A percentile compares a stretch with the other conserved stretches of the same genome.
phyloP scores from a whole-genome alignment of 176 grass and related monocot genomes.

The Pontederia paniculata region DNA sequence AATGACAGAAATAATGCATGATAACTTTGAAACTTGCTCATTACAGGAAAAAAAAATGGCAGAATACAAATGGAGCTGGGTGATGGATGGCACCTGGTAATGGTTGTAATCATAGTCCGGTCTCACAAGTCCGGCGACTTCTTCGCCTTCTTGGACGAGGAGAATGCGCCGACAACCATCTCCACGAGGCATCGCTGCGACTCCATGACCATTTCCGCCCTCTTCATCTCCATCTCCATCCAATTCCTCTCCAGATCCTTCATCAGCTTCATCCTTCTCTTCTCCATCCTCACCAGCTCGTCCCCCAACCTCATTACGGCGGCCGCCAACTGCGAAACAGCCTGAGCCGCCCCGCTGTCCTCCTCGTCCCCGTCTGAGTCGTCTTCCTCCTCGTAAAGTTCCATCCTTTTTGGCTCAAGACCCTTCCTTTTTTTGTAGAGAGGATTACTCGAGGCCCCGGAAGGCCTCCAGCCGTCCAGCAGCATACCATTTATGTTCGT shows the following conservation, averaged over 20 bases:
- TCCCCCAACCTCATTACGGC: conserved; percentile 57
- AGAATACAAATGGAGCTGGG: no score
- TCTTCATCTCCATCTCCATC: conserved; percentile 64
- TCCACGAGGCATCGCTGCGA: conserved; percentile 45
- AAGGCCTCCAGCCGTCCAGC: conserved; percentile 29
- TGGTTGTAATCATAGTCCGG: no score
- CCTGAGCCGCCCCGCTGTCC: background rate
- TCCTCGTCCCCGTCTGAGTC: background rate
- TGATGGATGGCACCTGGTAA: no score
- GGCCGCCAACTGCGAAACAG: conserved; percentile 21
- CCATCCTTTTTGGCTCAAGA: conserved; percentile 14
- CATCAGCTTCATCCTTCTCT: conserved; percentile 59
- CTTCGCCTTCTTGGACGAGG: conserved; percentile 57
- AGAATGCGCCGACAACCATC: conserved; percentile 21
- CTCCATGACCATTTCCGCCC: conserved; percentile 48
- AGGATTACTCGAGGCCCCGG: conserved; percentile 21
- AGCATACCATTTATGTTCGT: conserved; percentile 63
- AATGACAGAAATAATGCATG: no score
- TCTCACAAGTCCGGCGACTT: conserved; percentile 30
- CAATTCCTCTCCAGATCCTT: conserved; percentile 65
- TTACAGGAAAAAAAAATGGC: no score
- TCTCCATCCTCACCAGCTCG: conserved; percentile 52
- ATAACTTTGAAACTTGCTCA: no score
- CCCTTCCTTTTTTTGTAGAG: conserved; percentile 35
- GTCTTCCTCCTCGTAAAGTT: conserved; percentile 10